These are phyloP conservation scores for Cyberlindnera euphorbiae DNA, from an alignment of 805 yeast genomes.

Conservation along the genomic window DNA sequence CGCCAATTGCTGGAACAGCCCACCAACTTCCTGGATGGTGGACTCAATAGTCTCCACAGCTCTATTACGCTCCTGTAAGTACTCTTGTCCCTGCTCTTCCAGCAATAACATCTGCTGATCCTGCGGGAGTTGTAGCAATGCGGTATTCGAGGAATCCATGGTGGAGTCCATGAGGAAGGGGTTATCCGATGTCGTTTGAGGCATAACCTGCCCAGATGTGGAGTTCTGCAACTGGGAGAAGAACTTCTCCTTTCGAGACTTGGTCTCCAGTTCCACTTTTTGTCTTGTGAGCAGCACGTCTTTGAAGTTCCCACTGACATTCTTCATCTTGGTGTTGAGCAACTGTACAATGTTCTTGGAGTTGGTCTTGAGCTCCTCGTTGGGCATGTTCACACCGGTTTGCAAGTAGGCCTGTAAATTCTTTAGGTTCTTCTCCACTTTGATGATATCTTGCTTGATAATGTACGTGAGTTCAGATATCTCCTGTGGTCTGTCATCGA, in stretches of 20 bases:
- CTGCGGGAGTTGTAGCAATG: constrained; percentile 71
- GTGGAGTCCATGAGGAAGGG: constrained; percentile 32
- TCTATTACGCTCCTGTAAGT: constrained; percentile 74
- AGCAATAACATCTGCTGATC: constrained; percentile 76
- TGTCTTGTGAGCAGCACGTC: constrained; percentile 87
- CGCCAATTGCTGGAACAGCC: constrained; percentile 88
- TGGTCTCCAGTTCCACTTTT: constrained; percentile 72
- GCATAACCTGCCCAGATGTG: constrained; percentile 11
- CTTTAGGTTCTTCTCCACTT: constrained; percentile 67
- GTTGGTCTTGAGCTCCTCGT: constrained; percentile 60
- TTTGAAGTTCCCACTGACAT: constrained; percentile 88
- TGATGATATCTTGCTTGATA: constrained; percentile 80
- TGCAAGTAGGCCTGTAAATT: constrained; percentile 52
- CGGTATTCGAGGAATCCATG: constrained; percentile 17
- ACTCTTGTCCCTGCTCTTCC: constrained; percentile 76
- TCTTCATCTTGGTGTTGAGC: constrained; percentile 84
- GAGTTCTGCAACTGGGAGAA: constrained; percentile 40
- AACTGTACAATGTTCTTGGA: constrained; percentile 83
- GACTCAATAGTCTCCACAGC: constrained; percentile 96
- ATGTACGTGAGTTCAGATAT: constrained; percentile 81
- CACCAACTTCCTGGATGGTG: constrained; percentile 96
- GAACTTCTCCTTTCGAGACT: constrained; percentile 79
- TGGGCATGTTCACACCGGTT: constrained; percentile 31
- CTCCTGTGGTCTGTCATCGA: constrained; percentile 92
- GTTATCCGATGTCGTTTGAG: constrained; percentile 27